Base-by-base conservation (phyloP, 345 rosid species). In the Jatropha curcas region DNA sequence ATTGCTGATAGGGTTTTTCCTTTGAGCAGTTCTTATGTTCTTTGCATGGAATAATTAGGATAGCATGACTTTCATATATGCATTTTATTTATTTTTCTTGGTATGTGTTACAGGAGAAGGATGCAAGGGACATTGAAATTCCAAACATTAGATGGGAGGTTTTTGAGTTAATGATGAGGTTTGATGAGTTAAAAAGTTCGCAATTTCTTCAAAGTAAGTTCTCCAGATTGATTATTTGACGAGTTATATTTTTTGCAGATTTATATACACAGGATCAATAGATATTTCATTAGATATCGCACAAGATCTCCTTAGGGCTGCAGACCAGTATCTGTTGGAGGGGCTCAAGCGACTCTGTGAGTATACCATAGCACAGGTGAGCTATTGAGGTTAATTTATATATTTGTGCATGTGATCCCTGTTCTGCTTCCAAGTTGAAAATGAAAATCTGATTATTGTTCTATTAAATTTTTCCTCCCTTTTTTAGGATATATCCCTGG, bases 161-260 rank as follows among this genome's bases (percentile, higher is more conserved):
- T 71, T 95, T 95, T 56, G 97, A 92, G 91, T 80, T 95, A 88
- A 95, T 95, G 99, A 95, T 95, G 98, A 93, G 99, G 98, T 95
- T 58, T 60, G 72, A 75, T 37, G 59, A 67, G 48, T 64, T 81
- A 66, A 71, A 35, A 62, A 56, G 52, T 76, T 73, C 55, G 30
- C 9, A 53, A 7, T 25, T 67, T 58, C 51, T 37, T 24, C 25
- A 64, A 20, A 64, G 82, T n/a, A 30, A 31, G 30, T 35, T 75
- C 66, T 66, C 28, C 19, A 9, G 51, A 33, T 62, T 16, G 67
- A 31, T 16, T 58, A 52, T 72, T 65, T 71, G 80, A 65, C 37
- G n/a, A 24, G 59, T 74, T 77, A n/a, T 55, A 5, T 77, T 61
- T 59, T 60, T 52, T 68, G 53, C 82, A 95, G 99, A 86, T 95